phyloP scores from a whole-genome alignment of 1,284 basidiomycete genomes.

The Flammula alnicola region DNA sequence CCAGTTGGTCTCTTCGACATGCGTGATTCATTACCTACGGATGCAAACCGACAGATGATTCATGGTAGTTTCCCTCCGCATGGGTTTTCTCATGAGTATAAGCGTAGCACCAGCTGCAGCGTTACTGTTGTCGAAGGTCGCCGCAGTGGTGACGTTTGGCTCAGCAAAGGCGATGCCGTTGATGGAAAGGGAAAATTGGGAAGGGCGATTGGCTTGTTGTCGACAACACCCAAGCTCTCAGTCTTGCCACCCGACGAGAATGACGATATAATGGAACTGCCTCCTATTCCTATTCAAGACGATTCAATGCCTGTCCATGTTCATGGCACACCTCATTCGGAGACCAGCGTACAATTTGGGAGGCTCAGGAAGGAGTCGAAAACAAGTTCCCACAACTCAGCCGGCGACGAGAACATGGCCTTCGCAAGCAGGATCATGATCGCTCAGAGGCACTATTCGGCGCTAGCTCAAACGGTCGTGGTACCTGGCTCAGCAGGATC shows the following conservation, averaged over 20 bases:
- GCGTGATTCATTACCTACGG: constrained; percentile 47
- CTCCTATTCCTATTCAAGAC: constrained; percentile 53
- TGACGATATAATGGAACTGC: constrained; percentile 42
- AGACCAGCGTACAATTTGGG: constrained; percentile 58
- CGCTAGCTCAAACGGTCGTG: constrained; percentile 64
- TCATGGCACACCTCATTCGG: constrained; percentile 55
- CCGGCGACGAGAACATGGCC: constrained; percentile 51
- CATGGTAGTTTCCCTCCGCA: constrained; percentile 39
- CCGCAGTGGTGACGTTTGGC: constrained; percentile 73
- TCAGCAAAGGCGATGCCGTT: constrained; percentile 66
- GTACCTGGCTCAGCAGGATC: constrained; percentile 51
- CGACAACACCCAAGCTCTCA: constrained; percentile 65
- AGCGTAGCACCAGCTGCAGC: constrained; percentile 63
- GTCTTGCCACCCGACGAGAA: constrained; percentile 60
- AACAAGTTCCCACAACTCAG: constrained; percentile 55
- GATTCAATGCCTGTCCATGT: constrained; percentile 45
- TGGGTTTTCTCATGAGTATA: constrained; percentile 58
- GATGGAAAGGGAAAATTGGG: constrained; percentile 63
- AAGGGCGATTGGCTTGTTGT: constrained; percentile 61
- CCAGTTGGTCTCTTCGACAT: constrained; percentile 65
- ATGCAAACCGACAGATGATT: constrained; percentile 23
- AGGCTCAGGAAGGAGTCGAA: constrained; percentile 55
- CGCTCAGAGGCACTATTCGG: constrained; percentile 69
- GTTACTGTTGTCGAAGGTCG: constrained; percentile 70
- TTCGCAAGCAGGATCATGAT: constrained; percentile 65